Conservation (phyloP, 2,329 filamentous ascomycete genomes). For the Trichoderma koningii region DNA sequence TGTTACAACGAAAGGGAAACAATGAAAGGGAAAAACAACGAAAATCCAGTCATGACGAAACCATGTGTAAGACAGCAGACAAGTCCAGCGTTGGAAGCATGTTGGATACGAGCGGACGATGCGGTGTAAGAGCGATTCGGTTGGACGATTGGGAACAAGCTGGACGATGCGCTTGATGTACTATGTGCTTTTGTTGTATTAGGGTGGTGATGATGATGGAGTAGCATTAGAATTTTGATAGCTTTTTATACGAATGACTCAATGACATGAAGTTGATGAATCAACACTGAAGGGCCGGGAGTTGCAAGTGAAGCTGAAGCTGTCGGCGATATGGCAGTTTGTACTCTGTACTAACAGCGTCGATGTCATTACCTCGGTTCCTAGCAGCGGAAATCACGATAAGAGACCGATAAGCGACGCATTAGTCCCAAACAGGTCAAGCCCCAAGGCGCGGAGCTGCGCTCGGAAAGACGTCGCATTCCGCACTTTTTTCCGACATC, state of each 20-base stretch:
- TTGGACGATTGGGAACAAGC: neutral
- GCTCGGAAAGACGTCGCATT: conserved; percentile 34
- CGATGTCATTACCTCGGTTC: neutral
- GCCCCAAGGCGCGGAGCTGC: conserved; percentile 5
- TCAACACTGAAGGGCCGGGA: no score
- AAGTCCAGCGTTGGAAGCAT: neutral
- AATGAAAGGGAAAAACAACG: neutral
- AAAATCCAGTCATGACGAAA: neutral
- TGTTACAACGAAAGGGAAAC: conserved; percentile 4
- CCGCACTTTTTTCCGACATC: conserved; percentile 25
- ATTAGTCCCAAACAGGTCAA: conserved; percentile 14
- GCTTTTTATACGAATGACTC: neutral
- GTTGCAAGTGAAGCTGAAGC: no score
- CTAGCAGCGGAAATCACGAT: neutral
- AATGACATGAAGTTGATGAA: neutral
- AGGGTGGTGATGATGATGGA: neutral
- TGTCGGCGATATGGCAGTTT: neutral
- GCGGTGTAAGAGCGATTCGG: conserved; percentile 21
- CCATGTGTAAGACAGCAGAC: neutral
- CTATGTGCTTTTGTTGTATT: conserved; percentile 9
- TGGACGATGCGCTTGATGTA: neutral
- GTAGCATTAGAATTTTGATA: conserved; percentile 21
- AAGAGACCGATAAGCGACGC: neutral
- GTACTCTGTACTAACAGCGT: neutral
- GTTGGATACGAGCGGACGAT: conserved; percentile 1